Conservation (phyloP, 2,329 filamentous ascomycete species). For the Pseudogymnoascus sp. region DNA sequence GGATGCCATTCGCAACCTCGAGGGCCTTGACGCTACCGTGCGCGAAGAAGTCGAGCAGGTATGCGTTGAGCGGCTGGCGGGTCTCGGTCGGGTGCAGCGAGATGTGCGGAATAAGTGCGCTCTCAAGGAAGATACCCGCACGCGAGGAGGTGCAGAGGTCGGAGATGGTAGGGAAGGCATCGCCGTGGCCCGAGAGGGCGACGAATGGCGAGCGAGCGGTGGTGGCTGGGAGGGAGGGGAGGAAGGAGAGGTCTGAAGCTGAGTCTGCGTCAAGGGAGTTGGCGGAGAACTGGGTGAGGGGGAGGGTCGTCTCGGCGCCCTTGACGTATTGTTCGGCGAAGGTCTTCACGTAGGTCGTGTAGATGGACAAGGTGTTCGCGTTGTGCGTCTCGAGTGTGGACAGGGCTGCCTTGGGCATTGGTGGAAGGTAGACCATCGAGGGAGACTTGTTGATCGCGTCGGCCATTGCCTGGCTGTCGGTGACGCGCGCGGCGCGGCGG, state of each 20-base stretch:
- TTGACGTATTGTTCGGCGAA: slow-evolving; percentile 57
- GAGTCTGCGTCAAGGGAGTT: slow-evolving; percentile 17
- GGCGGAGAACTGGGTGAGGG: slow-evolving; percentile 24
- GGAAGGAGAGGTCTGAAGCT: slow-evolving; percentile 15
- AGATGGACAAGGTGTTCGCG: slow-evolving; percentile 57
- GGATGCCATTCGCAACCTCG: slow-evolving; percentile 59
- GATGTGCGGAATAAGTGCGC: slow-evolving; percentile 65
- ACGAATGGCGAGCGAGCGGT: slow-evolving; percentile 61
- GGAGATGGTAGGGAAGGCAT: slow-evolving; percentile 57
- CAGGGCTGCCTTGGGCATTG: slow-evolving; percentile 52
- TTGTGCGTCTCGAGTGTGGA: slow-evolving; percentile 57
- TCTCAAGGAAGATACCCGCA: slow-evolving; percentile 66
- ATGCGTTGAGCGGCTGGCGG: slow-evolving; percentile 53
- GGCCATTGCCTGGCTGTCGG: slow-evolving; percentile 44
- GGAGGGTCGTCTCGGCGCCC: slow-evolving; percentile 26
- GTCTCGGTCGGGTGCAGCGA: slow-evolving; percentile 53
- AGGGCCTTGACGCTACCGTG: slow-evolving; percentile 60
- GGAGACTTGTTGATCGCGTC: slow-evolving; percentile 50
- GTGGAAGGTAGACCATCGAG: slow-evolving; percentile 60
- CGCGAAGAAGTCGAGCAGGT: slow-evolving; percentile 71
- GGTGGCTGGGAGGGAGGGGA: slow-evolving; percentile 34
- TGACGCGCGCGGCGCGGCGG: slow-evolving; percentile 44
- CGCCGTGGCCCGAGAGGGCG: slow-evolving; percentile 62
- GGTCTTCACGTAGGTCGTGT: slow-evolving; percentile 61
- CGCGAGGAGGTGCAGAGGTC: slow-evolving; percentile 63